Percentiles rank a stretch among this genome's conserved stretches.
phyloP scores from a whole-genome alignment of 306 rosid genomes.

The Prunus mume region DNA sequence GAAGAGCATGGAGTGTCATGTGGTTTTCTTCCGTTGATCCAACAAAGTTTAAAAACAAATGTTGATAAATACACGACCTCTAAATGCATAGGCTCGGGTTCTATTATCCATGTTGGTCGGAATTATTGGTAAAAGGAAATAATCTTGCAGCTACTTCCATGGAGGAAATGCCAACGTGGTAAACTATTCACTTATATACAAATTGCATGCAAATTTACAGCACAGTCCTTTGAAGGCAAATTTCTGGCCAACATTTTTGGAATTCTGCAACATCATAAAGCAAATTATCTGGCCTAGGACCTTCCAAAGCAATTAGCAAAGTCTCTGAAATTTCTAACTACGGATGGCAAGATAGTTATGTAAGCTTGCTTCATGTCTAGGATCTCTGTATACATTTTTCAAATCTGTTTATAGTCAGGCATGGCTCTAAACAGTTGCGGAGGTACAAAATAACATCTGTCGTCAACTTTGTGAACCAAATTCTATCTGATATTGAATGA shows the following conservation, averaged over 20 bases:
- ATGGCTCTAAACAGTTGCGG: neutral
- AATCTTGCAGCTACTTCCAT: neutral
- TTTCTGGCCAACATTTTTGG: neutral
- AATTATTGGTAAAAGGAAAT: neutral
- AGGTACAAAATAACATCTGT: neutral
- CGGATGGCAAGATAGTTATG: no score
- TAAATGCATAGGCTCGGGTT: no score
- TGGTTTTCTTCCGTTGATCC: neutral
- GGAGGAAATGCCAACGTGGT: neutral
- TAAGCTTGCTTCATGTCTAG: neutral
- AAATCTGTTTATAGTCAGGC: neutral
- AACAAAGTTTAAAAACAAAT: no score
- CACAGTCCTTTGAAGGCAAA: neutral
- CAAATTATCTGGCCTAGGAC: neutral
- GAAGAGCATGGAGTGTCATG: neutral
- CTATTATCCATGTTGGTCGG: neutral
- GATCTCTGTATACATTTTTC: neutral
- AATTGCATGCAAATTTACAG: neutral
- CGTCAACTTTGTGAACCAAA: neutral
- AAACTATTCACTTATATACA: neutral
- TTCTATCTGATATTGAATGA: neutral
- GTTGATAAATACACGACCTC: no score
- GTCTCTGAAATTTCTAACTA: no score
- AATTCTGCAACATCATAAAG: neutral
- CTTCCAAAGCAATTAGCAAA: no score